These are phyloP conservation scores for Aurantiochytrium sp. DNA, from an alignment of 108 stramenopile genomes.

Conservation along the genomic window DNA sequence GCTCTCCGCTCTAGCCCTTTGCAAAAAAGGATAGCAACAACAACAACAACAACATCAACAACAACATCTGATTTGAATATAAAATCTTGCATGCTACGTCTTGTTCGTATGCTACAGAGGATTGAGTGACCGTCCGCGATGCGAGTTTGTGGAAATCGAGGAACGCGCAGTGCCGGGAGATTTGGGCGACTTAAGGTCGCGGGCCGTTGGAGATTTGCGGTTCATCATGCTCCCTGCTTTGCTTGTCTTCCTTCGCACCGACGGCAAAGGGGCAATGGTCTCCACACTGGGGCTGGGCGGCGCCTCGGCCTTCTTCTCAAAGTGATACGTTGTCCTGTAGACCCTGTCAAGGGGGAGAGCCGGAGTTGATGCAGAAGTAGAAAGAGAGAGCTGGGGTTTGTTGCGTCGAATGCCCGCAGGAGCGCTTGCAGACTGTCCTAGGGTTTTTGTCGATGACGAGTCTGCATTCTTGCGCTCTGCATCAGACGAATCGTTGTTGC, in stretches of 20 bases:
- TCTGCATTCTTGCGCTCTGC: no score
- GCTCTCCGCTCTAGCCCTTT: background rate
- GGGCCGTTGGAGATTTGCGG: background rate
- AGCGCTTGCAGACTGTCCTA: background rate
- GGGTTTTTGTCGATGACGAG: background rate
- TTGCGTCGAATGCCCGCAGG: background rate
- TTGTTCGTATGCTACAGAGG: background rate
- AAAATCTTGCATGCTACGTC: no score
- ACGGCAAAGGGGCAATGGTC: background rate
- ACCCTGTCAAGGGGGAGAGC: background rate
- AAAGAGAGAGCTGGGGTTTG: background rate
- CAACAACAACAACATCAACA: no score
- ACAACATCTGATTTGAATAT: no score
- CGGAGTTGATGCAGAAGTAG: background rate
- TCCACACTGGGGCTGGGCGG: background rate
- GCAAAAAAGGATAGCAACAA: no score
- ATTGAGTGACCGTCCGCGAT: background rate
- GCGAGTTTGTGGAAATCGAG: background rate
- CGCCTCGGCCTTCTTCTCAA: background rate
- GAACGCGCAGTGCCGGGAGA: background rate
- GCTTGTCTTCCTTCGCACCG: background rate
- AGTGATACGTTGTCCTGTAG: background rate
- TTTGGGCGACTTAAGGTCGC: background rate
- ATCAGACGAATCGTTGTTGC: no score
- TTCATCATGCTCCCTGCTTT: background rate